Conservation (phyloP, 129 eudicot species). For the Tanacetum coccineum region DNA sequence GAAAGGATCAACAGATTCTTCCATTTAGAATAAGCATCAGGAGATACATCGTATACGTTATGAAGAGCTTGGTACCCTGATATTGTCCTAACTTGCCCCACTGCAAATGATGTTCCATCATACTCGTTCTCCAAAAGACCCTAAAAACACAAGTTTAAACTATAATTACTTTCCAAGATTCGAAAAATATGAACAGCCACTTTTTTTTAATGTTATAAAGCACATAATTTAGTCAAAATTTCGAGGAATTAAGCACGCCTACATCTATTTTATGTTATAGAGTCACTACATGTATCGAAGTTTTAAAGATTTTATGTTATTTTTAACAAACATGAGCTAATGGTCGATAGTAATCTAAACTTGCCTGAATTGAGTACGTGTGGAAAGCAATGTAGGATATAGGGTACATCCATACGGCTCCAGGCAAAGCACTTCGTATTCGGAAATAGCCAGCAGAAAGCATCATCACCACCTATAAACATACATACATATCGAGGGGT, state of each 20-base stretch:
- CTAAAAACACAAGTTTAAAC: conserved; percentile 28
- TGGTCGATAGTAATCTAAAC: neutral
- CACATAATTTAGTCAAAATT: neutral
- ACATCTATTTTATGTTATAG: neutral
- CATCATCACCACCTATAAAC: conserved; percentile 57
- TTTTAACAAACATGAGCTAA: neutral
- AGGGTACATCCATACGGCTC: conserved; percentile 75
- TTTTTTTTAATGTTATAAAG: neutral
- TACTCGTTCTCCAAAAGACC: conserved; percentile 93
- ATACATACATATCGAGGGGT: neutral
- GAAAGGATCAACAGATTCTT: conserved; percentile 55
- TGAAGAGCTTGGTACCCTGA: conserved; percentile 82
- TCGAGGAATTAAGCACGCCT: neutral
- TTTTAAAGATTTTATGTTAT: neutral
- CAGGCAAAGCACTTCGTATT: conserved; percentile 77
- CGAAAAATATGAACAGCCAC: neutral
- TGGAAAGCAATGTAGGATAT: conserved; percentile 61
- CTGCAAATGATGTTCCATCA: conserved; percentile 63
- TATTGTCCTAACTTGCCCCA: conserved; percentile 74
- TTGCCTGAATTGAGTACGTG: conserved; percentile 16
- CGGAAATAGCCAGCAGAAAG: conserved; percentile 92
- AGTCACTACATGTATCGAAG: neutral
- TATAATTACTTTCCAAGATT: neutral
- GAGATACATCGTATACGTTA: conserved; percentile 60
- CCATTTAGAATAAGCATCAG: conserved; percentile 61